phyloP scores from a whole-genome alignment of 768 basidiomycete species.

The Lyophyllum shimeji region DNA sequence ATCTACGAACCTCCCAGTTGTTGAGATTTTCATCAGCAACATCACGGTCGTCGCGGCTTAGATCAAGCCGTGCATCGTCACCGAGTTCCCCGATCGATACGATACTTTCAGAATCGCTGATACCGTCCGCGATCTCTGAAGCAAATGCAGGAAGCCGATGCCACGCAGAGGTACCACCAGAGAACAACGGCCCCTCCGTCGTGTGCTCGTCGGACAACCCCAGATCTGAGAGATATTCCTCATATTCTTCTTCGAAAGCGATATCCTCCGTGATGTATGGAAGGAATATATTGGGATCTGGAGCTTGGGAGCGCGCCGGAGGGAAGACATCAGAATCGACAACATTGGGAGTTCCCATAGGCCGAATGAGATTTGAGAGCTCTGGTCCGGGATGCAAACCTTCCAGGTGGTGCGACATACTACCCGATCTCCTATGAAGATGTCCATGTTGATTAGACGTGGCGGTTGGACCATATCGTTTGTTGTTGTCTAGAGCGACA shows the following conservation, averaged over 20 bases:
- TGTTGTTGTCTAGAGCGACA: conserved; percentile 73
- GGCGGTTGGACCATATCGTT: conserved; percentile 74
- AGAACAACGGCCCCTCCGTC: conserved; percentile 40
- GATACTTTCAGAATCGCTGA: conserved; percentile 94
- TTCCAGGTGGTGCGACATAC: conserved; percentile 80
- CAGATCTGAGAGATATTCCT: conserved; percentile 90
- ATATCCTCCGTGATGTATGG: conserved; percentile 93
- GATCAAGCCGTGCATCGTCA: conserved; percentile 69
- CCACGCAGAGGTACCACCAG: conserved; percentile 66
- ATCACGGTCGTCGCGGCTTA: conserved; percentile 61
- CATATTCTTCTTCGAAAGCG: conserved; percentile 95
- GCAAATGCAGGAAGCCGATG: conserved; percentile 76
- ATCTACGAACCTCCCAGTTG: conserved; percentile 85
- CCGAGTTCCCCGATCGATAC: conserved; percentile 87
- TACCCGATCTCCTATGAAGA: conserved; percentile 75
- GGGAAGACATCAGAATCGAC: conserved; percentile 94
- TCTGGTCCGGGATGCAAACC: conserved; percentile 76
- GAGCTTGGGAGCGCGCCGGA: conserved; percentile 83
- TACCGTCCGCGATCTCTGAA: conserved; percentile 79
- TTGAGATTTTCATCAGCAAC: conserved; percentile 80
- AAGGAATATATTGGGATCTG: conserved; percentile 80
- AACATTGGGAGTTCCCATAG: conserved; percentile 72
- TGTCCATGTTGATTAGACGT: conserved; percentile 50
- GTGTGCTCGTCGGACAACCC: conserved; percentile 66
- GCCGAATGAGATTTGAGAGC: conserved; percentile 70